These are phyloP conservation scores for Epichloe bromicola DNA, from an alignment of 2,329 filamentous ascomycete genomes.

Conservation along the genomic window DNA sequence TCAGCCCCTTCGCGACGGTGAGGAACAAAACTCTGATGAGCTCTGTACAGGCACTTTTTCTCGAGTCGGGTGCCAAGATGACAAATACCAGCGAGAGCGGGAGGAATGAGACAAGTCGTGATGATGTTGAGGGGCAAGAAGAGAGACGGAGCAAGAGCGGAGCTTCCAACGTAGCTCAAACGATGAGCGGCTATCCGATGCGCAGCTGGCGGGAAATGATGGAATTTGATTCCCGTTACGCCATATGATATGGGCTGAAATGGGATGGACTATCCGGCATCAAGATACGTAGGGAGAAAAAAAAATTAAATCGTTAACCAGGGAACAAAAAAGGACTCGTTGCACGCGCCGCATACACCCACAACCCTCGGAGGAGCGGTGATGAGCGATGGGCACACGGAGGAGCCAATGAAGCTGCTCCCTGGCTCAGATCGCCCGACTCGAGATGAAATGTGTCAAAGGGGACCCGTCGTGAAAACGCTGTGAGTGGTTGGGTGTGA, in stretches of 20 bases:
- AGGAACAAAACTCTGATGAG: not conserved
- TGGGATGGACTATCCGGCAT: not conserved
- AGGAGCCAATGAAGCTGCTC: slow-evolving; percentile 8
- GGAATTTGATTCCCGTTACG: not conserved
- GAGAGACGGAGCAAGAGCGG: not conserved
- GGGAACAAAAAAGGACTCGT: not conserved
- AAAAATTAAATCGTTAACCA: not conserved
- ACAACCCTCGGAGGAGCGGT: slow-evolving; percentile 4
- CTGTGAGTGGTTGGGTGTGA: not conserved
- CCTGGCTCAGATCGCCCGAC: slow-evolving; percentile 8
- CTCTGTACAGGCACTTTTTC: not conserved
- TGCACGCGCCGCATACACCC: slow-evolving; percentile 1
- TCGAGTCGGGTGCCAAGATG: not conserved
- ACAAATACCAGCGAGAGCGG: not conserved
- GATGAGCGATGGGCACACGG: slow-evolving; percentile 5
- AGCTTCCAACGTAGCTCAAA: not conserved
- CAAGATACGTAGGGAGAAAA: not conserved
- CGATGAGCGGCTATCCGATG: not conserved
- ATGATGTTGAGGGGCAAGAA: not conserved
- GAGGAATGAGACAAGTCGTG: not conserved
- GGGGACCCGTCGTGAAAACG: not conserved
- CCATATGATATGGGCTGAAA: not conserved
- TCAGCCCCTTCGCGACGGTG: not conserved
- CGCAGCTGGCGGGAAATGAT: not conserved
- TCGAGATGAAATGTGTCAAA: slow-evolving; percentile 5